Evolutionary conservation across 2,329 filamentous ascomycete species (phyloP).

Genomic region (Aspergillus japonicus): DNA sequence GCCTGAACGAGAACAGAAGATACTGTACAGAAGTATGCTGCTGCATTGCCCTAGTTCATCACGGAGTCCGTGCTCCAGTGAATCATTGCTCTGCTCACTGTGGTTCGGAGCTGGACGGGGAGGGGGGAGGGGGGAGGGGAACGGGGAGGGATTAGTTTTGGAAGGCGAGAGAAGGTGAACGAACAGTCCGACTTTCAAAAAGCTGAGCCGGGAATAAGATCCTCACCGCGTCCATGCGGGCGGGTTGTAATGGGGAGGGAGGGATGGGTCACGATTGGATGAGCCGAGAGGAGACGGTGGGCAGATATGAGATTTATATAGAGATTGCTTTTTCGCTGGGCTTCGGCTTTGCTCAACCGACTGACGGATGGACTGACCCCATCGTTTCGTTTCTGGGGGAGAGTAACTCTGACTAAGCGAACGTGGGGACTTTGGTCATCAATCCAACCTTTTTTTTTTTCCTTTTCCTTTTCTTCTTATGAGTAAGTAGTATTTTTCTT

Average conservation of each 20-base stretch:
- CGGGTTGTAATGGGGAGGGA: neutral
- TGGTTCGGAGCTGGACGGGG: neutral
- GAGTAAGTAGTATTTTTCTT: neutral
- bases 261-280: neutral
- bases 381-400: neutral
- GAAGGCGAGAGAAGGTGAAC: neutral
- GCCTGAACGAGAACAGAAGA: neutral
- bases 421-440: neutral
- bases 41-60: neutral
- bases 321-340: neutral
- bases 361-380: neutral
- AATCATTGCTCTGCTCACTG: neutral
- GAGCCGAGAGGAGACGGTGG: neutral
- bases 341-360: neutral
- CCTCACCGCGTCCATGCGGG: neutral
- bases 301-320: slow-evolving; percentile 2
- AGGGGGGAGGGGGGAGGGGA: too few species aligned
- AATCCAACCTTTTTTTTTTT: neutral
- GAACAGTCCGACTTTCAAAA: neutral
- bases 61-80: neutral
- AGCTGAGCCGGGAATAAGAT: neutral
- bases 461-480: neutral
- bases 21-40: neutral
- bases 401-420: slow-evolving; percentile 1
- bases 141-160: neutral